Conservation (phyloP, 2,329 filamentous ascomycete genomes). For the Neofusicoccum ribis region DNA sequence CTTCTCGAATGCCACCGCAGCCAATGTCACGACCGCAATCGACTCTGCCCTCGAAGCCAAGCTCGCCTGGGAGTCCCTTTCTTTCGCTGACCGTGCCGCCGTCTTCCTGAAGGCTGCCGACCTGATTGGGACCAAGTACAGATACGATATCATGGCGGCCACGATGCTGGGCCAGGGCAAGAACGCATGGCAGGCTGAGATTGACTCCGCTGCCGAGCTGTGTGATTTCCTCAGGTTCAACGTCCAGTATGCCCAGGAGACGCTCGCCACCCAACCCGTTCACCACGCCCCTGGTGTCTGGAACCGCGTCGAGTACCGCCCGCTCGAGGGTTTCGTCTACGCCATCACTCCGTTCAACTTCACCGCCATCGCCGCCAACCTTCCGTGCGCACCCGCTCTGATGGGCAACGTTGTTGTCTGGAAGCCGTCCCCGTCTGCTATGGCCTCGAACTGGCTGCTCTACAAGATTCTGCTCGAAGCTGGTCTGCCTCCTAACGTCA, state of each 20-base stretch:
- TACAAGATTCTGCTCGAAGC: slow-evolving; percentile 91
- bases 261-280: slow-evolving; percentile 82
- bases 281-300: slow-evolving; percentile 83
- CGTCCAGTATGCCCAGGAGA: slow-evolving; percentile 87
- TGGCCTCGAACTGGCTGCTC: slow-evolving; percentile 87
- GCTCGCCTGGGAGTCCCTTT: slow-evolving; percentile 78
- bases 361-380: slow-evolving; percentile 88
- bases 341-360: slow-evolving; percentile 96
- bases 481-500: slow-evolving; percentile 82
- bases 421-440: slow-evolving; percentile 90
- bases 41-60: slow-evolving; percentile 83
- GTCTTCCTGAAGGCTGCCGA: slow-evolving; percentile 97
- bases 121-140: slow-evolving; percentile 85
- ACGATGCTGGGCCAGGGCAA: slow-evolving; percentile 97
- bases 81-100: slow-evolving; percentile 87
- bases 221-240: slow-evolving; percentile 93
- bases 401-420: slow-evolving; percentile 94
- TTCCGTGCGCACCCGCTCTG: slow-evolving; percentile 78
- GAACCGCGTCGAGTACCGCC: slow-evolving; percentile 88
- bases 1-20: slow-evolving; percentile 77
- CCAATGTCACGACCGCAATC: slow-evolving; percentile 78
- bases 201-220: slow-evolving; percentile 89
- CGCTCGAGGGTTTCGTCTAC: slow-evolving; percentile 93
- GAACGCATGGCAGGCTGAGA: slow-evolving; percentile 99
- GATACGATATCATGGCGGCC: slow-evolving; percentile 93